Conservation (phyloP, 345 rosid genomes). For the Iberis pinnata region DNA sequence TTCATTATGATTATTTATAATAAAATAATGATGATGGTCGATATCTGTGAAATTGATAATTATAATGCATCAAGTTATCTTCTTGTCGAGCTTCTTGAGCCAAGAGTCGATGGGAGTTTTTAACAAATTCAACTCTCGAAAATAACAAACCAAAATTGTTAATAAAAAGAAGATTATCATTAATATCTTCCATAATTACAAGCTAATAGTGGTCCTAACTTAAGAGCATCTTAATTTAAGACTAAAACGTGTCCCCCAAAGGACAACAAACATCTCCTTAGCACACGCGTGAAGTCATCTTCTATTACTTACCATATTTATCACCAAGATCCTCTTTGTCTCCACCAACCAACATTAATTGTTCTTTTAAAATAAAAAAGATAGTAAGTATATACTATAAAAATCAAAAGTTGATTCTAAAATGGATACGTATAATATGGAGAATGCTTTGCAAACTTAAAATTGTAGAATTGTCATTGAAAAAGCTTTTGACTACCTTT, state of each 20-base stretch:
- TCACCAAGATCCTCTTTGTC: conserved; percentile 34
- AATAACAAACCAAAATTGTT: neutral
- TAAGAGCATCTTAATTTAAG: conserved; percentile 27
- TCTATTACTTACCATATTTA: conserved; percentile 25
- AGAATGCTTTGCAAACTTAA: neutral
- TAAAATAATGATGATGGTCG: no score
- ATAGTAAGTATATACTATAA: neutral
- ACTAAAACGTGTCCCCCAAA: conserved; percentile 27
- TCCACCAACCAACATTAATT: conserved; percentile 31
- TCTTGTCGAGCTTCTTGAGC: no score
- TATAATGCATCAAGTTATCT: no score
- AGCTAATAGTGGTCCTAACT: conserved; percentile 19
- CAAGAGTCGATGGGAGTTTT: conserved; percentile 18
- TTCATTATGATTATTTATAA: no score
- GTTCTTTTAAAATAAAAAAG: neutral
- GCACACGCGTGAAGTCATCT: conserved; percentile 30
- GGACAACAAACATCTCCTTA: conserved; percentile 28
- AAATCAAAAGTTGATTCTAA: conserved; percentile 15
- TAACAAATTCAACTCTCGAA: neutral
- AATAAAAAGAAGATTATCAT: neutral
- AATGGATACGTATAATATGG: neutral
- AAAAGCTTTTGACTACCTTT: conserved; percentile 24
- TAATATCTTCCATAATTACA: neutral
- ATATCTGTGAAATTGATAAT: no score
- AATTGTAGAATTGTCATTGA: neutral